Base-by-base conservation (phyloP, 176 grass and related monocot genomes). In the Phyllostachys edulis region DNA sequence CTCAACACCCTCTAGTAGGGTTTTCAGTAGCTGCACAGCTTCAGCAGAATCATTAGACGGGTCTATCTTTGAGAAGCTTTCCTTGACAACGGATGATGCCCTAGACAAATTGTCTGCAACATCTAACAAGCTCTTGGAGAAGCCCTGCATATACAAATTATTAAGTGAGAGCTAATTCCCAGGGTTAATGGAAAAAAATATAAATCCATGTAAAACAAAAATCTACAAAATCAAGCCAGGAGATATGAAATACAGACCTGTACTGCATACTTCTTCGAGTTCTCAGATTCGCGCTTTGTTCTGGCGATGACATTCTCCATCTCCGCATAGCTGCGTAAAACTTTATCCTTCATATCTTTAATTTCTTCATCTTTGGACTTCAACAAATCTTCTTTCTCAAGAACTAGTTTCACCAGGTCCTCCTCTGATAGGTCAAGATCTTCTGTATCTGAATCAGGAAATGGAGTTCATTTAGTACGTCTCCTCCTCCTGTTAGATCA, bases 401-500 rank as follows among this genome's bases (percentile, higher is more conserved):
- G 74, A 73, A 90, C 87, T 69, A 90, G 79, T 32, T 94, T 94
- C 69, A 89, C 69, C 41, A 94, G 62, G 59, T 92, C 89, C 76
- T 86, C 90, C 76, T 55, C 87, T 20, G 84, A 88, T 55, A 88
- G 72, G 36, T 90, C 87, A 42, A 66, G 73, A 7, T 24, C 71
- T 80, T 94, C 71, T 57, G 81, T 45, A 79, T 88, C 91, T 88
- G 91, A 93, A 88, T 90, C 82, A 80, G 77, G 90, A 90, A 93
- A 93, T 85, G 85, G 73, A 88, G 67, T 88, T 85, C 42, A 52
- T 90, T 90, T 90, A 80, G 85, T 56, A 75, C 73, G 38, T 76
- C 75, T 92, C 64, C 29, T 76, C 76, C 60, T 88, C 32, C 84
- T 65, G 36, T 20, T 63, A 85, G 60, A 41, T 24, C 65, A 20